These are phyloP conservation scores for Daldinia childiae DNA, from an alignment of 495 filamentous ascomycete genomes.

Conservation along the genomic window DNA sequence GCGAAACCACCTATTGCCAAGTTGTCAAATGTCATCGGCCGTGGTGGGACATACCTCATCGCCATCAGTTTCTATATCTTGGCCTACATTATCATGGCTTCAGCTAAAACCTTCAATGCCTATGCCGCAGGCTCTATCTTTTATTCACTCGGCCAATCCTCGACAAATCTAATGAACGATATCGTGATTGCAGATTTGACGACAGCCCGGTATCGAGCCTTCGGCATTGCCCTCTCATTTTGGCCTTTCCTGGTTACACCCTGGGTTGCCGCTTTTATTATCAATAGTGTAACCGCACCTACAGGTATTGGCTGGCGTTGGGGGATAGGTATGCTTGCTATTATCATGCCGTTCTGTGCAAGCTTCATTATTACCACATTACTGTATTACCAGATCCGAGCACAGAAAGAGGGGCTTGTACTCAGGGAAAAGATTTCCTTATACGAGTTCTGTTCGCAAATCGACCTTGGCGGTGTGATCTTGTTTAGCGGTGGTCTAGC, in stretches of 20 bases:
- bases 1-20: slow-evolving; percentile 61
- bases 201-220: slow-evolving; percentile 57
- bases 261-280: slow-evolving; percentile 57
- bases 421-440: slow-evolving; percentile 47
- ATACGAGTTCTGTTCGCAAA: slow-evolving; percentile 57
- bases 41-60: slow-evolving; percentile 57
- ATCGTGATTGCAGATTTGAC: slow-evolving; percentile 60
- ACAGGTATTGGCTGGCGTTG: slow-evolving; percentile 61
- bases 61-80: slow-evolving; percentile 57
- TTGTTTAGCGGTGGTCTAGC: slow-evolving; percentile 53
- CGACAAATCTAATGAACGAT: slow-evolving; percentile 58
- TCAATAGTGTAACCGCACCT: slow-evolving; percentile 52
- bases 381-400: slow-evolving; percentile 53
- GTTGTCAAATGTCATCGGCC: slow-evolving; percentile 59
- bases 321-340: slow-evolving; percentile 62
- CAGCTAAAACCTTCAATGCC: slow-evolving; percentile 53
- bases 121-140: slow-evolving; percentile 59
- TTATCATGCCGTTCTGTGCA: slow-evolving; percentile 59
- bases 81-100: slow-evolving; percentile 58
- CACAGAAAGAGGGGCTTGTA: slow-evolving; percentile 48
- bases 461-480: slow-evolving; percentile 57
- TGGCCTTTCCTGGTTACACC: slow-evolving; percentile 59
- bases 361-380: slow-evolving; percentile 59
- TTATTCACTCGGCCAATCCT: slow-evolving; percentile 57
- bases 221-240: slow-evolving; percentile 57